Percentiles rank a stretch among this genome's conserved stretches.
Evolutionary conservation across 148 eudicot genomes (phyloP).

Genomic region (Mesembryanthemum crystallinum): DNA sequence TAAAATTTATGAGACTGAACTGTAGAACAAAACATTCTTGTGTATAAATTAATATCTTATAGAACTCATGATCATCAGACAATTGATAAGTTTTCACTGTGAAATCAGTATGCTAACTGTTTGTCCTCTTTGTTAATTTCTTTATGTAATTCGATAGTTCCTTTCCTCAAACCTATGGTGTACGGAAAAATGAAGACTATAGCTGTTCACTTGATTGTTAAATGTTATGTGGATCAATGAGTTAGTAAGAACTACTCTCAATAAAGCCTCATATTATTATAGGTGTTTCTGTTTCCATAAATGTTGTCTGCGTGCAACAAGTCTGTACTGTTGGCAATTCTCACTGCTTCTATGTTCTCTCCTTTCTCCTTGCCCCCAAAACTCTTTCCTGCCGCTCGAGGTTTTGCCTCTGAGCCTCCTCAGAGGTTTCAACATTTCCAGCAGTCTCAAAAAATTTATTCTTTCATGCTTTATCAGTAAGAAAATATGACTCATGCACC

Average conservation of each 20-base stretch:
- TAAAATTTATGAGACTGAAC: conserved; percentile 2
- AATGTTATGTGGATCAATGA: not conserved
- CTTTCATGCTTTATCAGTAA: not conserved
- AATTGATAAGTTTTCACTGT: conserved; percentile 6
- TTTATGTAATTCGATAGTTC: not conserved
- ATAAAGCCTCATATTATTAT: not conserved
- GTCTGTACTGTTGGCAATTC: not conserved
- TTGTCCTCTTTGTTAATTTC: not conserved
- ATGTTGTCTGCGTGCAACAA: not conserved
- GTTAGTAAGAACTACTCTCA: not conserved
- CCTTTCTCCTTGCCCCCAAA: not conserved
- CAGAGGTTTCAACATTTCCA: not conserved
- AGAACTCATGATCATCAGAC: not conserved
- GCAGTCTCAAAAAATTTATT: not conserved
- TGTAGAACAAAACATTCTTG: not conserved
- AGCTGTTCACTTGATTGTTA: not conserved
- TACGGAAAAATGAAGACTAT: not conserved
- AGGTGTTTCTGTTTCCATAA: not conserved
- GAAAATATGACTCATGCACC: not conserved
- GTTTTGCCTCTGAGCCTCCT: not conserved
- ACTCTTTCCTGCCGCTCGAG: not conserved
- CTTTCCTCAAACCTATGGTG: not conserved
- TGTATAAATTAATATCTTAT: not conserved
- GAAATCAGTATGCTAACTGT: not conserved
- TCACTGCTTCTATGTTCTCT: conserved; percentile 1